Base-by-base conservation (phyloP, 192 early-diverging fungal species). In the Podila verticillata region DNA sequence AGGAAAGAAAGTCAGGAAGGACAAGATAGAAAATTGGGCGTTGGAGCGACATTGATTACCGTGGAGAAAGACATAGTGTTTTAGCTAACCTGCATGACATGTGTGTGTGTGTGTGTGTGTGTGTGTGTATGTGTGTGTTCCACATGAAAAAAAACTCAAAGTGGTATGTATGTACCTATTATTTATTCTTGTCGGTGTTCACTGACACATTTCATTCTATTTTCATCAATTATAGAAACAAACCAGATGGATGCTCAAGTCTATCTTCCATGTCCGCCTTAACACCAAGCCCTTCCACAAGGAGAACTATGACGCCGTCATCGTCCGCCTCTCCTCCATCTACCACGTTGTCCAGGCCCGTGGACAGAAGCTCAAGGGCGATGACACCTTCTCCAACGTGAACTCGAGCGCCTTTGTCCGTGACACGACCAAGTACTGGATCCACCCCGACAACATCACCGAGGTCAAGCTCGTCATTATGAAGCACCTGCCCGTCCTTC, bases 341-440 rank as follows among this genome's bases (percentile, higher is more conserved):
- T 95, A 92, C 84, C 88, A 92, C 48, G 87, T 90, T 56, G 77
- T 80, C 56, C 15, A 39, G 0, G 77, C 77, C 12, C 58, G 77
- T n/a, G 63, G 81, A 31, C 78, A 74, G 63, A 82, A 68, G 47
- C 57, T 73, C 49, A 67, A 78, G 67, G 68, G 72, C 5, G 72
- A 73, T 22, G 31, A 59, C 36, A 54, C 57, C 36, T 65, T 65
- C 48, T 15, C 72, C 48, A 65, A 84, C 77, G 66, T 64, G 70
- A 70, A 72, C 65, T 80, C 77, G 54, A 60, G 29, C 31, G 69
- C 77, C 13, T 80, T 80, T 28, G 77, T 80, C n/a, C 88, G 96
- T 51, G 90, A 92, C 66, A 96, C 96, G 8, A 91, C 89, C 66
- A 98, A 98, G 80, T 99, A 94, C 88, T 99, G 95, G 95, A 94